These are phyloP conservation scores for Rhodotorula sp. DNA, from an alignment of 1,284 basidiomycete species.

Conservation along the genomic window DNA sequence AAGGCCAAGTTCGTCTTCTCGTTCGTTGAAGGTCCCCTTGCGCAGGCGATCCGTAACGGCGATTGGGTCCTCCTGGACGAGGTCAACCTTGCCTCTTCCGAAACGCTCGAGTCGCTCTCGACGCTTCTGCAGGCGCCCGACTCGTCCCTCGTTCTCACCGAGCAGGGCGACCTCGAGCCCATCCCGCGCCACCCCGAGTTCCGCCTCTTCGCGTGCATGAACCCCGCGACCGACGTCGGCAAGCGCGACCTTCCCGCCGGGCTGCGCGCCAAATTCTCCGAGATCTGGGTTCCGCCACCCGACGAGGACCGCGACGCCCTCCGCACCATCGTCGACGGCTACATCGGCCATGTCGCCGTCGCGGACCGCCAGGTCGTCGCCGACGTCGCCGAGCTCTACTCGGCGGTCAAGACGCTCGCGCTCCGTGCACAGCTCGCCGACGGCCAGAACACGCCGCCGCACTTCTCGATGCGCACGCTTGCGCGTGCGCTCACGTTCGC, in stretches of 20 bases:
- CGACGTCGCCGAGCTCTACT: slow-evolving; percentile 90
- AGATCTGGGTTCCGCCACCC: slow-evolving; percentile 90
- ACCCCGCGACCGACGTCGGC: slow-evolving; percentile 97
- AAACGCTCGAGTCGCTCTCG: slow-evolving; percentile 92
- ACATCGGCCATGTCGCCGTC: slow-evolving; percentile 80
- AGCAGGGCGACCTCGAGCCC: slow-evolving; percentile 88
- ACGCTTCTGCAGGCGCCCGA: slow-evolving; percentile 80
- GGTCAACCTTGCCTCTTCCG: slow-evolving; percentile 90
- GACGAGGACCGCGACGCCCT: slow-evolving; percentile 91
- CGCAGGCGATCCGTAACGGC: slow-evolving; percentile 85
- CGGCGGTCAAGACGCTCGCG: slow-evolving; percentile 76
- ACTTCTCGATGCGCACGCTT: slow-evolving; percentile 96
- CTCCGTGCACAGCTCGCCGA: slow-evolving; percentile 84
- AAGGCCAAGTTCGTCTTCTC: slow-evolving; percentile 88
- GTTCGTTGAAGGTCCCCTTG: slow-evolving; percentile 93
- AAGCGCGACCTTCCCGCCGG: slow-evolving; percentile 94
- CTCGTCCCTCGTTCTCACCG: slow-evolving; percentile 88
- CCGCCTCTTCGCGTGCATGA: slow-evolving; percentile 98
- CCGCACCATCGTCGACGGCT: slow-evolving; percentile 82
- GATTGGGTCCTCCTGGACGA: slow-evolving; percentile 97
- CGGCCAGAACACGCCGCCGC: slow-evolving; percentile 90
- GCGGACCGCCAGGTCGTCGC: slow-evolving; percentile 86
- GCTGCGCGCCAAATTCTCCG: slow-evolving; percentile 89
- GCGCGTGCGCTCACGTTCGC: slow-evolving; percentile 90
- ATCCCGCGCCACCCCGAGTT: slow-evolving; percentile 92